Evolutionary conservation across 2,329 filamentous ascomycete genomes (phyloP).

Genomic region (Cercospora canescens): DNA sequence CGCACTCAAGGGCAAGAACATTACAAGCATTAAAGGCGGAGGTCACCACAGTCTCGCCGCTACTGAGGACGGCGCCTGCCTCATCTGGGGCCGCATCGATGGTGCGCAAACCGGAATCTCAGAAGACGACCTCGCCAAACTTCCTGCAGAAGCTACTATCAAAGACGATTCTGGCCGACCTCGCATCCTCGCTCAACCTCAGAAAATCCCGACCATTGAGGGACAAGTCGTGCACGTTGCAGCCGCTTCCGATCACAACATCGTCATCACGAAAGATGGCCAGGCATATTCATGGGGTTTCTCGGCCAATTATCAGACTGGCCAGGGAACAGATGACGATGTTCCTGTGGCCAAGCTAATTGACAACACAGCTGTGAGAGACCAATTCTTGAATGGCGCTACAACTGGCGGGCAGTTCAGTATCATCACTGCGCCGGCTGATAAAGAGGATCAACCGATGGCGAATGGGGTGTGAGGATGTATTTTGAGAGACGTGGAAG

Average conservation of each 20-base stretch:
- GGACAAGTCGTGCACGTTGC: constrained; percentile 41
- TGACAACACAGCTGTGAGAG: constrained; percentile 79
- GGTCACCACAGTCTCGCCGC: constrained; percentile 69
- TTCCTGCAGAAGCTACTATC: constrained; percentile 61
- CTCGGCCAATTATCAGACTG: constrained; percentile 77
- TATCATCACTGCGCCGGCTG: constrained; percentile 41
- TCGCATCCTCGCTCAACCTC: constrained; percentile 71
- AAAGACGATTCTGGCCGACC: constrained; percentile 62
- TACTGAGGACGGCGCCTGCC: constrained; percentile 51
- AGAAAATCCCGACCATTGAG: constrained; percentile 54
- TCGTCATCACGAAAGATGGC: constrained; percentile 68
- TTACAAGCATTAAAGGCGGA: constrained; percentile 70
- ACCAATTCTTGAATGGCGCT: constrained; percentile 72
- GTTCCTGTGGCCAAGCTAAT: constrained; percentile 75
- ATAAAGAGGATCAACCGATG: constrained; percentile 13
- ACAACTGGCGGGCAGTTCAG: constrained; percentile 87
- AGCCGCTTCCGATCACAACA: constrained; percentile 70
- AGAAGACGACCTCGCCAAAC: constrained; percentile 50
- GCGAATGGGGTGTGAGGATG: constrained; percentile 12
- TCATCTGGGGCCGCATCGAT: constrained; percentile 63
- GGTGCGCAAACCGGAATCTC: constrained; percentile 55
- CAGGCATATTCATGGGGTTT: constrained; percentile 80
- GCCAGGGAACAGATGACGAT: constrained; percentile 76
- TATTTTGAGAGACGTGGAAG: not conserved
- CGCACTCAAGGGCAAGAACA: constrained; percentile 62